Base-by-base conservation (phyloP, 2,329 filamentous ascomycete species). In the Cladosporium velox region DNA sequence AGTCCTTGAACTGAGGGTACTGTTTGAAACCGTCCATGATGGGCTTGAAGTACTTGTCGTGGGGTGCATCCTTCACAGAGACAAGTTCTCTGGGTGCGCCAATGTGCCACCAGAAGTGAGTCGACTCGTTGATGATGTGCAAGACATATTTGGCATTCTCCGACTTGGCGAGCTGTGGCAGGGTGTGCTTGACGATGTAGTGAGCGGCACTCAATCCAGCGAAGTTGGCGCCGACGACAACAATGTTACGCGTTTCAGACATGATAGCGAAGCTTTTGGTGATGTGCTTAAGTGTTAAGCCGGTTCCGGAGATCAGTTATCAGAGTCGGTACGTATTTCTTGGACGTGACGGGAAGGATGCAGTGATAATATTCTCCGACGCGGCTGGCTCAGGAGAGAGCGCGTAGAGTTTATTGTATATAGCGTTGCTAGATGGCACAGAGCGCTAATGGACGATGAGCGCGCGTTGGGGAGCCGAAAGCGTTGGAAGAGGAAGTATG, bases 201-300 rank as follows among this genome's bases (percentile, higher is more conserved):
- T 88, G 85, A 1, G 85, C 83, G 4, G 77, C 79, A 6, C 81
- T 82, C 4, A 86, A 65, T 28, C 85, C 85, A 12, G 74, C 83
- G 67, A 83, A 86, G 11, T 84, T 86, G 24, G 80, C 84, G 28
- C 85, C 85, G 2, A 87, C 74, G 26, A 87, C 78, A 67, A 87
- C 74, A 65, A 86, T 83, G 65, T 78, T 80, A 44, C 78, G 78
- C 12, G 70, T 73, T 55, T 77, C 74, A 2, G 76, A 69, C 75
- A 77, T 77, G 38, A 24, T 59, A 64, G 34, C 12, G 49, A 32
- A 55, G 55, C 34, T 41, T 21, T 26, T 38, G 11, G 11, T 41
- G 55, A 26, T 41, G 55, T 28, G 21, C 15, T 21, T 4, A 21
- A n/a, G n/a, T n/a, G n/a, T n/a, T n/a, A n/a, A n/a, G 41, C n/a